Evolutionary conservation across 768 basidiomycete genomes (phyloP), one percentile per base, ranked within the genome.

Genomic region (Suillus alpinus): DNA sequence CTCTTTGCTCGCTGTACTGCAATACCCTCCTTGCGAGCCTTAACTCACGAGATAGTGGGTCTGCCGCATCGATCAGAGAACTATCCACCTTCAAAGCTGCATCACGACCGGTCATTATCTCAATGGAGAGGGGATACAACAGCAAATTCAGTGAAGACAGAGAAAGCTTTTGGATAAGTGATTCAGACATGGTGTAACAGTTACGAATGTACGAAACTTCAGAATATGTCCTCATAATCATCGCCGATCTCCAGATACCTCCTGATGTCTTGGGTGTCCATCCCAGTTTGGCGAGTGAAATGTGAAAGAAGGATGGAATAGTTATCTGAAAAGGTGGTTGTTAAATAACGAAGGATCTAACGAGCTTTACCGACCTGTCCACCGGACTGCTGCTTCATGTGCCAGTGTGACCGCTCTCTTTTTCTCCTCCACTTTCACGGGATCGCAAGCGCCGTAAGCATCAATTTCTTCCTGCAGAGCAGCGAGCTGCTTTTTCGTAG

Each of bases 401-500:
- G 91, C 92, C 14, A 95, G 78, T 56, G 83, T 80, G 10, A 86
- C 80, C 0, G 88, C 92, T 51, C 89, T 77, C 55, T 81, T 85
- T 70, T 87, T 89, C 70, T 89, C 86, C 68, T 94, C 89, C 23
- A 94, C 80, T 72, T 86, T 89, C 49, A 78, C 82, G 0, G 94
- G 94, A 74, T 97, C 92, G 58, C 91, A 94, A 18, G 89, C 86
- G 46, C 91, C 90, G 68, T 94, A 95, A 37, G 84, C 83, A 41
- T 77, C 78, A 3, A 95, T 82, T 69, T 97, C 95, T 3, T 77
- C 73, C 65, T 89, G 83, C 44, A 94, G 79, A 23, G 66, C 71
- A 3, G 66, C 69, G 3, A 86, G 76, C 59, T 83, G 76, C 64
- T 80, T 79, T 68, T 80, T 84, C 43, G 84, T 73, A 5, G 71